These are phyloP conservation scores for Acephala macrosclerotiorum DNA, from an alignment of 2,329 filamentous ascomycete genomes.

Conservation along the genomic window DNA sequence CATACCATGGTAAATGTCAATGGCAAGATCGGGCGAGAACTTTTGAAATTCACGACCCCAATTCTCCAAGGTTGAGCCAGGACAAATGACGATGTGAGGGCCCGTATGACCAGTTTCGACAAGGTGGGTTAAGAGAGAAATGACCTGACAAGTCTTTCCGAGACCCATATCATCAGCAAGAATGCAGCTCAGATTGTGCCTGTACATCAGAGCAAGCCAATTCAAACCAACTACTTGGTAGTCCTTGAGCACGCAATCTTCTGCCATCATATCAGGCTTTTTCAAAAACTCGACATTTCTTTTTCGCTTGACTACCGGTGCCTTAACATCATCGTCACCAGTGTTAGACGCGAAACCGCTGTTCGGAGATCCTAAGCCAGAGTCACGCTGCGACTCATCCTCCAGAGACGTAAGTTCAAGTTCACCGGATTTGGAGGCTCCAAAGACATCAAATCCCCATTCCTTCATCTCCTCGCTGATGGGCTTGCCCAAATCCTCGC, in stretches of 20 bases:
- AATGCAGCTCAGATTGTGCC: slow-evolving; percentile 83
- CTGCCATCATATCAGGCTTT: slow-evolving; percentile 79
- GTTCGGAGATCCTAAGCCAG: slow-evolving; percentile 70
- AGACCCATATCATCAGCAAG: slow-evolving; percentile 97
- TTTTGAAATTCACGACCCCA: slow-evolving; percentile 90
- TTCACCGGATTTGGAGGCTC: slow-evolving; percentile 63
- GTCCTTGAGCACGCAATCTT: slow-evolving; percentile 81
- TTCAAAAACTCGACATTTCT: slow-evolving; percentile 43
- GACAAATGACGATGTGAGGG: slow-evolving; percentile 86
- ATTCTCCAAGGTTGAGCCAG: slow-evolving; percentile 92
- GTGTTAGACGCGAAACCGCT: slow-evolving; percentile 46
- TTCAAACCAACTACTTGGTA: slow-evolving; percentile 96
- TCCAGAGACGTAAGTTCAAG: slow-evolving; percentile 61
- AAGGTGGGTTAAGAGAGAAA: slow-evolving; percentile 87
- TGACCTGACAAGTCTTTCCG: slow-evolving; percentile 97
- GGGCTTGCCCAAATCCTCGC: slow-evolving; percentile 75
- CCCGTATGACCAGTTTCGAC: slow-evolving; percentile 73
- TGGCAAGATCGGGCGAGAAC: slow-evolving; percentile 80
- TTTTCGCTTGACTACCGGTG: slow-evolving; percentile 34
- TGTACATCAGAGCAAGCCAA: slow-evolving; percentile 88
- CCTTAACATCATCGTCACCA: slow-evolving; percentile 51
- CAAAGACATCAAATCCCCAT: slow-evolving; percentile 73
- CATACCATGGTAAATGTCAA: slow-evolving; percentile 70
- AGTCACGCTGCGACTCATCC: slow-evolving; percentile 59
- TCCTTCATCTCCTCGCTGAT: slow-evolving; percentile 69